Conservation (phyloP, 108 stramenopile species). For the Discostella pseudostelligera region DNA sequence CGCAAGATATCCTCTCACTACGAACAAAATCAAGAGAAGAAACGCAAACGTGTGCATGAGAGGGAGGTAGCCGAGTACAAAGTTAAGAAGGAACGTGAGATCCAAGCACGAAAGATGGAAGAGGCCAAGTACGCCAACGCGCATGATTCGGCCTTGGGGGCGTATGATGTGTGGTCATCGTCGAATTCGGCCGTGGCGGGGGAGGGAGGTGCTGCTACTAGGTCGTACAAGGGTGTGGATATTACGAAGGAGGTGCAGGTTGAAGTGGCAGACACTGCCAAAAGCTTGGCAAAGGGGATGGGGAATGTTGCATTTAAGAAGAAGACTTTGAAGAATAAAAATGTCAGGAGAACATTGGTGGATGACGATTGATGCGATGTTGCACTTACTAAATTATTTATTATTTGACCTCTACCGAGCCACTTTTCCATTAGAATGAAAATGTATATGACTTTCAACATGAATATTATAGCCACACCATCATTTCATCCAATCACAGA, state of each 20-base stretch:
- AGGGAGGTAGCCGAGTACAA: conserved; percentile 45
- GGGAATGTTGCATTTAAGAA: conserved; percentile 50
- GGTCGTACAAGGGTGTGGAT: conserved; percentile 77
- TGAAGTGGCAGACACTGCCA: conserved; percentile 52
- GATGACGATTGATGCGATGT: conserved; percentile 51
- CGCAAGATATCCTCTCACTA: conserved; percentile 66
- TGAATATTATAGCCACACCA: too few species aligned
- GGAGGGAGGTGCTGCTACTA: conserved; percentile 24
- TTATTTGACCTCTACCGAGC: neutral
- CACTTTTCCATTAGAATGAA: neutral
- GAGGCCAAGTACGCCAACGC: conserved; percentile 78
- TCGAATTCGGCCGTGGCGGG: conserved; percentile 14
- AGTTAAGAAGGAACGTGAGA: conserved; percentile 44
- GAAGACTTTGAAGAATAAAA: conserved; percentile 45
- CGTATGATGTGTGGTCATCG: conserved; percentile 70
- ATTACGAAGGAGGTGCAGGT: conserved; percentile 58
- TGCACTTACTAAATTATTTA: neutral
- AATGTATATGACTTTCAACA: neutral
- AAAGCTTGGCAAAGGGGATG: conserved; percentile 51
- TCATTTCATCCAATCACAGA: conserved; percentile 17
- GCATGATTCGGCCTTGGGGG: conserved; percentile 85
- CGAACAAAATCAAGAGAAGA: conserved; percentile 66
- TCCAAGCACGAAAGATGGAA: conserved; percentile 66
- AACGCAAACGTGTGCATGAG: conserved; percentile 48
- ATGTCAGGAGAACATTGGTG: conserved; percentile 51